Conservation (phyloP, 352 stramenopile species). For the Pythium chondricola region DNA sequence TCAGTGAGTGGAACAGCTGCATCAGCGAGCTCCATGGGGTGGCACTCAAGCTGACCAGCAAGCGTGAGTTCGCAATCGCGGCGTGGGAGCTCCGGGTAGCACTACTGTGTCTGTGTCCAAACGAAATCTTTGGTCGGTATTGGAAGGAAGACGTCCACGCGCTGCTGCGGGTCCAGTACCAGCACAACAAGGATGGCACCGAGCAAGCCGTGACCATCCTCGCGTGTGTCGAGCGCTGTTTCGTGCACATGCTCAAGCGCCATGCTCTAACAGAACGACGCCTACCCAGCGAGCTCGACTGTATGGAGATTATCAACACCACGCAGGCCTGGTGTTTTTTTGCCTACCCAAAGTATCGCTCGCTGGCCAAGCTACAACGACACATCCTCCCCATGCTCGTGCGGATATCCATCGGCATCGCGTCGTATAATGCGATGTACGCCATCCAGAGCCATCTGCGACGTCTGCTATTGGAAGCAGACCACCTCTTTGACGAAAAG, state of each 20-base stretch:
- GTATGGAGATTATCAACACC: slow-evolving; percentile 81
- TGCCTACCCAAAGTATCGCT: slow-evolving; percentile 36
- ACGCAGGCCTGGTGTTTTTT: slow-evolving; percentile 79
- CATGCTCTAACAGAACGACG: slow-evolving; percentile 35
- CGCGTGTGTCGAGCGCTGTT: slow-evolving; percentile 22
- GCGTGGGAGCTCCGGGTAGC: slow-evolving; percentile 48
- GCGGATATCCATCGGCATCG: slow-evolving; percentile 46
- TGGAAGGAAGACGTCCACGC: slow-evolving; percentile 63
- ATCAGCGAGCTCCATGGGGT: slow-evolving; percentile 54
- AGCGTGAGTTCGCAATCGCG: slow-evolving; percentile 32
- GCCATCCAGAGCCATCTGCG: slow-evolving; percentile 61
- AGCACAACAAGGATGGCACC: slow-evolving; percentile 56
- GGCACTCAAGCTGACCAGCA: slow-evolving; percentile 38
- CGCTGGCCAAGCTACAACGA: slow-evolving; percentile 24
- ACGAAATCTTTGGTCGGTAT: slow-evolving; percentile 62
- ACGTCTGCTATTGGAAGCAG: slow-evolving; percentile 42
- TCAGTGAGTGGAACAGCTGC: slow-evolving; percentile 53
- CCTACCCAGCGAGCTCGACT: slow-evolving; percentile 43
- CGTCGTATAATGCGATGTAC: slow-evolving; percentile 67
- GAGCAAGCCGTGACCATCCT: slow-evolving; percentile 18
- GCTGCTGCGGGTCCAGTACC: slow-evolving; percentile 49
- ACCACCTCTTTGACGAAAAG: slow-evolving; percentile 65
- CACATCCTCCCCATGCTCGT: slow-evolving; percentile 41
- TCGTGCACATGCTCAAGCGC: slow-evolving; percentile 36
- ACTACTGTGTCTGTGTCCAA: slow-evolving; percentile 39